A percentile compares a stretch with the other conserved stretches of the same genome.
phyloP scores from a whole-genome alignment of 805 yeast species.

The Zygoascus biomembranicola region DNA sequence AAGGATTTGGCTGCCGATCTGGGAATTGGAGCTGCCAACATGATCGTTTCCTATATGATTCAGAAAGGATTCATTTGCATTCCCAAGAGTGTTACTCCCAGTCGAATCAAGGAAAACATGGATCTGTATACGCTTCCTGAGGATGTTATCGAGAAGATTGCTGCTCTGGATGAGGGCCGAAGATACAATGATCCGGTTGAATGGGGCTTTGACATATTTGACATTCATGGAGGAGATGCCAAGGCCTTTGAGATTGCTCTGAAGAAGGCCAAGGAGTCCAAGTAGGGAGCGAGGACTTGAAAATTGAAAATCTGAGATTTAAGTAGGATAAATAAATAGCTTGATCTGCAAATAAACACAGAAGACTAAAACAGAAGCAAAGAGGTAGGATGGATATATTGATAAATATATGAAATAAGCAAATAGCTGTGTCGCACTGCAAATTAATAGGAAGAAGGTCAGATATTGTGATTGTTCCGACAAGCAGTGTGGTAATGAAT shows the following conservation, averaged over 20 bases:
- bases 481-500: too few relatives aligned
- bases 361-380: too few relatives aligned
- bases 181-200: constrained; percentile 25
- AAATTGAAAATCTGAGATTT: too few relatives aligned
- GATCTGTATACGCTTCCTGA: constrained; percentile 39
- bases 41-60: constrained; percentile 71
- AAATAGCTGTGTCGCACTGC: too few relatives aligned
- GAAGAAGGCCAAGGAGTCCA: constrained; percentile 10
- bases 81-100: constrained; percentile 68
- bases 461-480: too few relatives aligned
- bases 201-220: constrained; percentile 26
- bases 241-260: constrained; percentile 15
- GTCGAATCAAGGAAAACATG: constrained; percentile 54
- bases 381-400: too few relatives aligned
- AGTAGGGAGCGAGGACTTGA: too few relatives aligned
- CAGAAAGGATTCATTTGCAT: constrained; percentile 65
- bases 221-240: constrained; percentile 19
- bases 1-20: constrained; percentile 46
- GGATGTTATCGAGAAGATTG: constrained; percentile 31
- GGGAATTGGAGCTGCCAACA: constrained; percentile 51
- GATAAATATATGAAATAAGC: too few relatives aligned
- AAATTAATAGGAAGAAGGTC: too few relatives aligned
- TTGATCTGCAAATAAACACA: too few relatives aligned
- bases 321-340: too few relatives aligned
- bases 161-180: constrained; percentile 17